Evolutionary conservation across 305 asterid genomes (phyloP).

Genomic region (Caryopteris hybrid): DNA sequence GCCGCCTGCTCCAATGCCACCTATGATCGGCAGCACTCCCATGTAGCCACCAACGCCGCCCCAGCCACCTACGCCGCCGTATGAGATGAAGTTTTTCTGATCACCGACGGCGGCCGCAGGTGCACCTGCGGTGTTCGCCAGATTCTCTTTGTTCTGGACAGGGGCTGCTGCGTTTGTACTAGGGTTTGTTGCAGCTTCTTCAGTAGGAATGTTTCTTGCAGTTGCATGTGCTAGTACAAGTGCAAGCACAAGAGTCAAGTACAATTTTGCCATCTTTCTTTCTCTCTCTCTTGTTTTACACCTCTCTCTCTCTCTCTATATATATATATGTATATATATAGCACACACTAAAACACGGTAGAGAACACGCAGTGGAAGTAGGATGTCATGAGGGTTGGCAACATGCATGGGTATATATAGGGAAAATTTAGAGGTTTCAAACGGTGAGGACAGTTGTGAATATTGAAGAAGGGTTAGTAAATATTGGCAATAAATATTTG

Average conservation of each 20-base stretch:
- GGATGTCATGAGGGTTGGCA: background rate
- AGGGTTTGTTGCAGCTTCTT: too few species aligned
- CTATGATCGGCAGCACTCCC: conserved; percentile 30
- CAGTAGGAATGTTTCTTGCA: conserved; percentile 32
- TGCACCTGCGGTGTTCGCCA: background rate
- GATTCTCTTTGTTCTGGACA: background rate
- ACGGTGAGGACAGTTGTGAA: conserved; percentile 24
- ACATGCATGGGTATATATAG: conserved; percentile 21
- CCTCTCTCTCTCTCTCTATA: background rate
- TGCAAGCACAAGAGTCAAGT: conserved; percentile 13
- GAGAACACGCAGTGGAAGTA: background rate
- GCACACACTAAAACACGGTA: too few species aligned
- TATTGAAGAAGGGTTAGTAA: conserved; percentile 21
- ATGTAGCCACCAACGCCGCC: conserved; percentile 31
- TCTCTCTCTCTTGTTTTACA: background rate
- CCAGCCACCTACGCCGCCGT: conserved; percentile 35
- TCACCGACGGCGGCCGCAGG: conserved; percentile 12
- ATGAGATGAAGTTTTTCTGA: conserved; percentile 31
- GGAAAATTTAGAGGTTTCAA: background rate
- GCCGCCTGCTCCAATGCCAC: conserved; percentile 25
- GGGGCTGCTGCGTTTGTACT: conserved; percentile 17
- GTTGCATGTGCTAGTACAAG: conserved; percentile 28
- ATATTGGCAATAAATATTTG: conserved; percentile 18
- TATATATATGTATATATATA: too few species aligned
- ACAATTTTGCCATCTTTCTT: conserved; percentile 30